These are phyloP conservation scores for Fusarium tjaetaba DNA, from an alignment of 2,329 filamentous ascomycete genomes.

Conservation along the genomic window DNA sequence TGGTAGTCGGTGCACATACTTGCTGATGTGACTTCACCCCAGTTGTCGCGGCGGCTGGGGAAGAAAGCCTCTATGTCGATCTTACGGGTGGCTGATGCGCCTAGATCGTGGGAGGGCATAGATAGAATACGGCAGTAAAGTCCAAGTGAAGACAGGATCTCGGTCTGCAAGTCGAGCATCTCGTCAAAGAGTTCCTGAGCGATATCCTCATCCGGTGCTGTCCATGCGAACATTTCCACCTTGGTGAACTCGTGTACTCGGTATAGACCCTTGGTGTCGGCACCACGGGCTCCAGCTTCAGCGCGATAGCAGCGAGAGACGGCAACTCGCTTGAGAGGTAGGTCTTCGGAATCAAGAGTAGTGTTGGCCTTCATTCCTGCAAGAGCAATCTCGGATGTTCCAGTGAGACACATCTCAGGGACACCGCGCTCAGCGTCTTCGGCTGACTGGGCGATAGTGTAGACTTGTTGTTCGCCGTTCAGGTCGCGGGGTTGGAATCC, in stretches of 20 bases:
- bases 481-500: constrained; percentile 94
- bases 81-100: constrained; percentile 87
- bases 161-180: constrained; percentile 86
- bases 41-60: constrained; percentile 77
- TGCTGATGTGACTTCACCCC: constrained; percentile 92
- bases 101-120: constrained; percentile 90
- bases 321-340: constrained; percentile 84
- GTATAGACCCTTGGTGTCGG: constrained; percentile 93
- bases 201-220: constrained; percentile 62
- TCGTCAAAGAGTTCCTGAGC: constrained; percentile 77
- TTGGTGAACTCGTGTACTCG: constrained; percentile 99
- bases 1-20: constrained; percentile 97
- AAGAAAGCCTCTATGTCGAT: constrained; percentile 95
- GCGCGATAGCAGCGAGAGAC: constrained; percentile 94
- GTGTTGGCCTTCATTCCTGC: constrained; percentile 87
- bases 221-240: constrained; percentile 97
- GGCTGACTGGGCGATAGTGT: constrained; percentile 75
- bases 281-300: constrained; percentile 89
- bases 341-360: constrained; percentile 68
- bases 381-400: constrained; percentile 93
- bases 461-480: constrained; percentile 92
- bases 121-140: constrained; percentile 90
- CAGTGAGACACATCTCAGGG: constrained; percentile 80
- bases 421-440: constrained; percentile 69
- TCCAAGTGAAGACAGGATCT: constrained; percentile 80